Evolutionary conservation across 2,329 filamentous ascomycete species (phyloP).

Genomic region (Fusarium sp.): DNA sequence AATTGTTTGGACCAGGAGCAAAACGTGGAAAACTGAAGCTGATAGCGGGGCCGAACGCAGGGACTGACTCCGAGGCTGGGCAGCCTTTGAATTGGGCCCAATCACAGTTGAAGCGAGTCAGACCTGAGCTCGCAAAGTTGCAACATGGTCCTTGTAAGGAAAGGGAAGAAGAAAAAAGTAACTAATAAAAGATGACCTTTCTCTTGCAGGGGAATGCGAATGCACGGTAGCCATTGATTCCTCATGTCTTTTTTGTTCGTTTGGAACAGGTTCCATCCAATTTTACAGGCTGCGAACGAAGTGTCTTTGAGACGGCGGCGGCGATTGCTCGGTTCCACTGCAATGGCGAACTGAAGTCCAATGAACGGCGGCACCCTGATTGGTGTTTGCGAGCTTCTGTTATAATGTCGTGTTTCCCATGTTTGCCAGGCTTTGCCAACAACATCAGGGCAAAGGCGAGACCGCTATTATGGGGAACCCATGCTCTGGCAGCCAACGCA

Average conservation of each 20-base stretch:
- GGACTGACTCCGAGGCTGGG: constrained; percentile 38
- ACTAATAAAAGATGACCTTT: constrained; percentile 15
- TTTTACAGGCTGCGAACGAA: constrained; percentile 10
- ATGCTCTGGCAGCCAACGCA: constrained; percentile 18
- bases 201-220: constrained; percentile 42
- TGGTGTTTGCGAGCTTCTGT: constrained; percentile 26
- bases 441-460: constrained; percentile 12
- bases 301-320: constrained; percentile 33
- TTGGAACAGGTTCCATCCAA: constrained; percentile 10
- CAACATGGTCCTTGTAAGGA: constrained; percentile 9
- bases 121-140: constrained; percentile 33
- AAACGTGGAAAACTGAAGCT: constrained; percentile 33
- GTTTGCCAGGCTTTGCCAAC: constrained; percentile 6
- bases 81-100: constrained; percentile 29
- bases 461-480: constrained; percentile 20
- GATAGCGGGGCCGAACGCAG: constrained; percentile 42
- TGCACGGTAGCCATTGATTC: constrained; percentile 13
- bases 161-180: not conserved
- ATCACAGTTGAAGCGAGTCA: constrained; percentile 43
- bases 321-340: constrained; percentile 38
- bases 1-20: constrained; percentile 21
- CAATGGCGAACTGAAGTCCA: constrained; percentile 23
- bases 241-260: not conserved
- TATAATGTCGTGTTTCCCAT: constrained; percentile 19
- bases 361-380: constrained; percentile 27